These are phyloP conservation scores for Linnemannia exigua DNA, from an alignment of 192 early-diverging fungal genomes.

Conservation along the genomic window DNA sequence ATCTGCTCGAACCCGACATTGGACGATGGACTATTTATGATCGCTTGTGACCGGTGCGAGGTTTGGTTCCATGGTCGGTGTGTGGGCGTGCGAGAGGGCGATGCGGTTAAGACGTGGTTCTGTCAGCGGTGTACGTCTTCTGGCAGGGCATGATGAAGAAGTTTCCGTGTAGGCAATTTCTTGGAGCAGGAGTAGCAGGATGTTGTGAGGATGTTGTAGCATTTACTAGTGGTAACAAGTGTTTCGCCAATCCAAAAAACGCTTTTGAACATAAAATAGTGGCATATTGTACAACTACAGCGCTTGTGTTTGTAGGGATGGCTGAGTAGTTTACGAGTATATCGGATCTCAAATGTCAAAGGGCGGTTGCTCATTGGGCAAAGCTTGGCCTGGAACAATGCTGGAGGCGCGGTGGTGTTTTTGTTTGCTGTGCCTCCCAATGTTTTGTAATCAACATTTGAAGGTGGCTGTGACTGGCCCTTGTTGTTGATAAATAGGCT, in stretches of 20 bases:
- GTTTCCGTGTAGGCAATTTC: background rate
- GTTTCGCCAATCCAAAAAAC: background rate
- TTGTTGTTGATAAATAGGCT: background rate
- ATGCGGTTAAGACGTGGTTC: constrained; percentile 62
- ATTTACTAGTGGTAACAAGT: too few relatives aligned
- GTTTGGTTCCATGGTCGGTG: constrained; percentile 77
- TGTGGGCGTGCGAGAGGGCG: constrained; percentile 61
- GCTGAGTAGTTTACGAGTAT: background rate
- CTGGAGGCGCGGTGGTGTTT: background rate
- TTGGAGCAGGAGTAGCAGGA: background rate
- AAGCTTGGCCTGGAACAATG: background rate
- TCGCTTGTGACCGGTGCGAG: constrained; percentile 71
- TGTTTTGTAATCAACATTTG: background rate
- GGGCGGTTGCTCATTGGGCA: background rate
- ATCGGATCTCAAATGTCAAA: too few relatives aligned
- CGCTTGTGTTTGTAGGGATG: background rate
- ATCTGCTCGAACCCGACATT: constrained; percentile 70
- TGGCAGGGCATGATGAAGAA: background rate
- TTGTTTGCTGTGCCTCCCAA: background rate
- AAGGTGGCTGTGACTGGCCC: background rate
- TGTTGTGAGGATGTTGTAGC: background rate
- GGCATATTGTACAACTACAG: background rate
- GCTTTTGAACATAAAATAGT: background rate
- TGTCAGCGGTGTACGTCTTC: constrained; percentile 61
- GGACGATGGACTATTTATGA: constrained; percentile 74